Evolutionary conservation across 441 rosid genomes (phyloP).

Genomic region (Erodium moschatum): DNA sequence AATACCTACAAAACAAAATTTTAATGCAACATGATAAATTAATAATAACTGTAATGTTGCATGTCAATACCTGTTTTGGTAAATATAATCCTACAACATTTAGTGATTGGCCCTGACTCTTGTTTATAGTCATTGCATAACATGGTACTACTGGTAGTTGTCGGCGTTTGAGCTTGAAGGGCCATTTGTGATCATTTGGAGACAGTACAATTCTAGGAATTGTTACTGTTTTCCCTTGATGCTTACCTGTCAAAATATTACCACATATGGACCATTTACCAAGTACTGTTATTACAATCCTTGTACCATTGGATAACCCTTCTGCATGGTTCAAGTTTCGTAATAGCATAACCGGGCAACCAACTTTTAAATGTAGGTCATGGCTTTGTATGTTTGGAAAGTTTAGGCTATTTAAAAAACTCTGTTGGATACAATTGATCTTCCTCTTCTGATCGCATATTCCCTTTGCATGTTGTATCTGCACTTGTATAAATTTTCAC

Average conservation of each 20-base stretch:
- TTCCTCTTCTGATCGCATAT: not conserved
- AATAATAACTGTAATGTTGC: too few relatives aligned
- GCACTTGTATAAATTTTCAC: not conserved
- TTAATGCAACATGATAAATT: too few relatives aligned
- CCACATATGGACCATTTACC: not conserved
- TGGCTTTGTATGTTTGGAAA: not conserved
- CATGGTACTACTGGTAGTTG: conserved; percentile 10
- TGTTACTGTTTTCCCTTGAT: not conserved
- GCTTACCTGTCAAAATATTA: not conserved
- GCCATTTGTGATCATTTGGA: not conserved
- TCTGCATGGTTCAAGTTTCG: conserved; percentile 8
- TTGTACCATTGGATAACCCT: conserved; percentile 13
- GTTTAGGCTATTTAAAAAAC: not conserved
- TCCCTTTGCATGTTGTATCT: not conserved
- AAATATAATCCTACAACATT: conserved; percentile 2
- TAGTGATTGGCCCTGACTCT: conserved; percentile 12
- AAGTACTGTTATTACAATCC: not conserved
- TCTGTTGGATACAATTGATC: not conserved
- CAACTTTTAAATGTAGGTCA: not conserved
- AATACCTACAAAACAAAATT: not conserved
- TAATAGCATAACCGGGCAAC: not conserved
- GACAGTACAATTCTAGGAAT: not conserved
- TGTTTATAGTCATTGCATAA: conserved; percentile 13
- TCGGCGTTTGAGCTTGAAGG: not conserved
- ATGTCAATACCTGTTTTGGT: too few relatives aligned